Conservation (phyloP, 129 eudicot species). For the Deinandra increscens region DNA sequence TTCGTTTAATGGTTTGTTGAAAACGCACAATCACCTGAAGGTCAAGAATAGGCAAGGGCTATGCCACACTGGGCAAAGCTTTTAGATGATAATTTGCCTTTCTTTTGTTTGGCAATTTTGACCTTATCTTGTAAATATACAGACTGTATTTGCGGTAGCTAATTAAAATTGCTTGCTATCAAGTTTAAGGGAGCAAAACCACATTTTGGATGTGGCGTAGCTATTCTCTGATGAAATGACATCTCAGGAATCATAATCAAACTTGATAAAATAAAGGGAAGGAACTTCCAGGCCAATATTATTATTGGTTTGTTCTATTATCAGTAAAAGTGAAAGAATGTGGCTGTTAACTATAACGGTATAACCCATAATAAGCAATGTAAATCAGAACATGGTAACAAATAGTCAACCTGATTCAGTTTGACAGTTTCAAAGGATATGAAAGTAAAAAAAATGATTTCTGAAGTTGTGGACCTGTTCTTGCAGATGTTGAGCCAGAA, state of each 20-base stretch:
- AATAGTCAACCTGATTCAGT: slow-evolving; percentile 9
- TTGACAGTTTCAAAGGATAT: neutral
- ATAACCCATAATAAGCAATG: slow-evolving; percentile 5
- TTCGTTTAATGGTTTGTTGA: neutral
- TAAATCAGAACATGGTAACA: slow-evolving; percentile 20
- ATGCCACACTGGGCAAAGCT: slow-evolving; percentile 10
- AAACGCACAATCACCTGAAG: neutral
- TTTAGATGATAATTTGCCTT: slow-evolving; percentile 1
- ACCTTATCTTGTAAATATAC: neutral
- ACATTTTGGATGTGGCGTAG: neutral
- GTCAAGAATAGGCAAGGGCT: slow-evolving; percentile 11
- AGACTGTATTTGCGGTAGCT: neutral
- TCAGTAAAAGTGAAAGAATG: slow-evolving; percentile 10
- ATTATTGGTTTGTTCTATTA: slow-evolving; percentile 8
- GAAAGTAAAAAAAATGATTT: slow-evolving; percentile 11
- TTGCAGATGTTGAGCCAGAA: slow-evolving; percentile 31
- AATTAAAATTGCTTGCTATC: neutral
- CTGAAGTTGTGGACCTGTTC: slow-evolving; percentile 20
- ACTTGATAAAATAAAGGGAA: neutral
- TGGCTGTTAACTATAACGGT: neutral
- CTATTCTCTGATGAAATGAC: neutral
- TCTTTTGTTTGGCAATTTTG: neutral
- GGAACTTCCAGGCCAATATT: neutral
- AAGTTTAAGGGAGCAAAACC: neutral
- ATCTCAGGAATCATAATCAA: neutral